Evolutionary conservation across 768 basidiomycete genomes (phyloP).

Genomic region (Lyophyllum atratum): DNA sequence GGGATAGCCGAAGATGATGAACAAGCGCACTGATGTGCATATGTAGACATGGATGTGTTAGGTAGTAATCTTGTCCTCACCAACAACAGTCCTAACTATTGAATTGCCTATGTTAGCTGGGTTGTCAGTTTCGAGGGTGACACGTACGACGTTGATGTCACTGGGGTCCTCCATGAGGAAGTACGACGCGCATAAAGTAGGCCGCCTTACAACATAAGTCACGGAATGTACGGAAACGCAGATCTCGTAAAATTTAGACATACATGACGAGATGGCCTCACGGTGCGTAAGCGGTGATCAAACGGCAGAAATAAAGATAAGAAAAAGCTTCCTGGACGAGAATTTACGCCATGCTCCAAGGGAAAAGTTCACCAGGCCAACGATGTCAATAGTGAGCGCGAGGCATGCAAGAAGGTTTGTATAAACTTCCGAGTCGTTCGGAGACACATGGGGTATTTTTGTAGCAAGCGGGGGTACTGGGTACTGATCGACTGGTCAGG

Average conservation of each 20-base stretch:
- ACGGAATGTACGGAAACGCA: not conserved
- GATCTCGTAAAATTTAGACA: not conserved
- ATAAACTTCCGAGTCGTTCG: constrained; percentile 9
- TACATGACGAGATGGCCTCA: not conserved
- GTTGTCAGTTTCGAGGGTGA: not conserved
- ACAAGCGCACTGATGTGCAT: not conserved
- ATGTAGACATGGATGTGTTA: too few species aligned
- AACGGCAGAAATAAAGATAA: not conserved
- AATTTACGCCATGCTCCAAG: not conserved
- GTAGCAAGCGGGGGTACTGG: not conserved
- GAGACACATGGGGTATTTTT: not conserved
- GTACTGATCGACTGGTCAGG: not conserved
- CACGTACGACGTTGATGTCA: not conserved
- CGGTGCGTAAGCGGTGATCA: not conserved
- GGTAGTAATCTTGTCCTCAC: not conserved
- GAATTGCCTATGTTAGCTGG: not conserved
- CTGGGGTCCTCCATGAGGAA: not conserved
- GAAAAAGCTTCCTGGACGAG: not conserved
- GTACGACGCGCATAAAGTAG: not conserved
- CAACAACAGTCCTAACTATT: not conserved
- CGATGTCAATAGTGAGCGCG: not conserved
- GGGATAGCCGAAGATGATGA: not conserved
- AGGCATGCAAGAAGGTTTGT: not conserved
- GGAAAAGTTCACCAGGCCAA: not conserved
- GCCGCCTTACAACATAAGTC: not conserved